phyloP scores from a whole-genome alignment of 2,329 filamentous ascomycete species.

The Cercospora sesami region DNA sequence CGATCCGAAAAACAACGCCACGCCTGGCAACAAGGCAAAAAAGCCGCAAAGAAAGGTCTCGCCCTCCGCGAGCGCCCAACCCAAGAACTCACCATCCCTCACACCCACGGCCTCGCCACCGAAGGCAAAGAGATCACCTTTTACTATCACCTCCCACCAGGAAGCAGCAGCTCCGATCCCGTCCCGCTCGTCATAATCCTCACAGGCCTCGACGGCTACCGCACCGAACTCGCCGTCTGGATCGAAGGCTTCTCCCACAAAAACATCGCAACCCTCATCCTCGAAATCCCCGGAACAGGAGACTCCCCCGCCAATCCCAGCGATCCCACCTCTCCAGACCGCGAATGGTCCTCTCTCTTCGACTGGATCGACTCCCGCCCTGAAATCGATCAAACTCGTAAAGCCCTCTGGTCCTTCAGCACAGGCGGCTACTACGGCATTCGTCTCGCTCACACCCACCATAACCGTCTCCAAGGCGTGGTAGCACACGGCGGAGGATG shows the following conservation, averaged over 20 bases:
- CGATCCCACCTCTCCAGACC: conserved; percentile 54
- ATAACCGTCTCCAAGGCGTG: conserved; percentile 52
- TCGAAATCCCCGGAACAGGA: conserved; percentile 60
- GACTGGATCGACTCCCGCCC: conserved; percentile 55
- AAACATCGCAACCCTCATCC: conserved; percentile 52
- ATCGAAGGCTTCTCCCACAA: conserved; percentile 53
- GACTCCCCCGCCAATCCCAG: conserved; percentile 54
- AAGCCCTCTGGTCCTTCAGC: conserved; percentile 58
- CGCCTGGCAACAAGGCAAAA: conserved; percentile 67
- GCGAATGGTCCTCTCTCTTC: conserved; percentile 56
- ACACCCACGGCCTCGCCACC: conserved; percentile 50
- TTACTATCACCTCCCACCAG: conserved; percentile 62
- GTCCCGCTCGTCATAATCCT: conserved; percentile 58
- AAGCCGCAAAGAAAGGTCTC: conserved; percentile 59
- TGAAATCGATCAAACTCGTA: conserved; percentile 50
- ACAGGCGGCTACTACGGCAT: conserved; percentile 63
- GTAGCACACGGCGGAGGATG: conserved; percentile 58
- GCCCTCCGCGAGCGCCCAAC: conserved; percentile 58
- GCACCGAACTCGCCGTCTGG: conserved; percentile 57
- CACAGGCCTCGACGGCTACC: conserved; percentile 60
- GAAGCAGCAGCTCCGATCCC: conserved; percentile 45
- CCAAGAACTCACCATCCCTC: conserved; percentile 62
- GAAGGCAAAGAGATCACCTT: conserved; percentile 62
- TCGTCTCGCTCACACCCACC: conserved; percentile 59
- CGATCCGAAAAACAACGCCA: conserved; percentile 54